phyloP scores from a whole-genome alignment of 108 stramenopile genomes.

The Tribonema minus region DNA sequence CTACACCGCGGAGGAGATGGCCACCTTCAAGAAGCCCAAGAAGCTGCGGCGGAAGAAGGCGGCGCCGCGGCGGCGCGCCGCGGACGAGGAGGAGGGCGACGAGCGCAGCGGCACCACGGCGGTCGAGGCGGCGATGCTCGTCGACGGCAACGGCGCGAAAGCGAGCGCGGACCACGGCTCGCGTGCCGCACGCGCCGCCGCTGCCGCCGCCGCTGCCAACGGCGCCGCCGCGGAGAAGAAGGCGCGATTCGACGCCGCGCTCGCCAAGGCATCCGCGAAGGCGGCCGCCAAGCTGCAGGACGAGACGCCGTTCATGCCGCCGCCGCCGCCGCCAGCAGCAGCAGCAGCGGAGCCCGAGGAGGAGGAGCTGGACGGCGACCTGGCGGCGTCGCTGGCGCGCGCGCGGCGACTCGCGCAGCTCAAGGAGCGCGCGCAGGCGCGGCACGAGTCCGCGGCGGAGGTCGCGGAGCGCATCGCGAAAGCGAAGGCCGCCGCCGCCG shows the following conservation, averaged over 20 bases:
- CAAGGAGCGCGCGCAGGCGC: conserved; percentile 9
- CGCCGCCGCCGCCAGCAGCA: neutral
- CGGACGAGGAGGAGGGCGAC: neutral
- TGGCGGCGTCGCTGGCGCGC: conserved; percentile 43
- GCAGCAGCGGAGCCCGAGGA: conserved; percentile 1
- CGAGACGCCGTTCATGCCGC: neutral
- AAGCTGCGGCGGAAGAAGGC: conserved; percentile 28
- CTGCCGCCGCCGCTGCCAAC: neutral
- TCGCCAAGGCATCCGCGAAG: conserved; percentile 5
- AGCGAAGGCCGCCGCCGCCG: neutral
- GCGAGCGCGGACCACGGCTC: conserved; percentile 6
- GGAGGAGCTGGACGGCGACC: conserved; percentile 45
- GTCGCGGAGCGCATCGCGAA: neutral
- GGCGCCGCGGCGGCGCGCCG: conserved; percentile 4
- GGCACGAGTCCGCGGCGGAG: neutral
- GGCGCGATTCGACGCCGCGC: conserved; percentile 19
- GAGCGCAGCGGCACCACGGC: neutral
- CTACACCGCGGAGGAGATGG: conserved; percentile 43
- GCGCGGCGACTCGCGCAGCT: conserved; percentile 45
- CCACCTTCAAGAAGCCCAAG: conserved; percentile 41
- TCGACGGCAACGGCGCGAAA: neutral
- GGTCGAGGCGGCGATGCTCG: neutral
- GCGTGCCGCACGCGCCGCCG: neutral
- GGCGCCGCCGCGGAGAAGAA: conserved; percentile 9
- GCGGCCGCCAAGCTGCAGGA: conserved; percentile 25